Base-by-base conservation (phyloP, 768 basidiomycete species). In the Lepiota venenata region DNA sequence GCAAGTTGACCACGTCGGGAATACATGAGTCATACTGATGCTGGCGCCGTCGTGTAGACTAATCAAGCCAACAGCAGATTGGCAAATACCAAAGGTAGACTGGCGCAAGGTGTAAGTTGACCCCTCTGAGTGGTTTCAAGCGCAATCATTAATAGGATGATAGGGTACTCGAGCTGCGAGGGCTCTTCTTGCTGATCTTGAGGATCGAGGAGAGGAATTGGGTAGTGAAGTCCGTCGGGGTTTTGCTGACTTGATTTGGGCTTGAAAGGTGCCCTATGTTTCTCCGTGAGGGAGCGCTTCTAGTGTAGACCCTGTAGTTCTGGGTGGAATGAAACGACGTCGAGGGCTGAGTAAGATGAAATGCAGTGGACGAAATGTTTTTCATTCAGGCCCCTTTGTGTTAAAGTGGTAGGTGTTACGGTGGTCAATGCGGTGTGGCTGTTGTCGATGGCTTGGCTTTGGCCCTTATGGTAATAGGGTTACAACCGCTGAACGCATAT, bases 91-190 rank as follows among this genome's bases (percentile, higher is more conserved):
- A 50, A 50, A 9, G 49, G 40, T n/a, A 29, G 38, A 16, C 3
- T 42, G 10, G 22, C 49, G 40, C 49, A 47, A n/a, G 51, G 46
- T 56, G 63, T 59, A 55, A 54, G 56, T 47, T 38, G 41, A 18
- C 10, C 21, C n/a, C 42, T 41, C 47, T 47, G 36, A 44, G 43
- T 22, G 35, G 38, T 40, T 20, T 32, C 32, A 9, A 32, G 32
- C 36, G 11, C 22, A 16, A 42, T 48, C 35, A 44, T 49, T 58
- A 11, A 50, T 44, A 1, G 29, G 7, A 21, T 47, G 27, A 50
- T 37, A 74, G 74, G 74, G 74, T n/a, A 67, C 74, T 22, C 73
- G 73, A 25, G 67, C 73, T 36, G 69, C 73, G 16, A 71, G 75
- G 20, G 70, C 72, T 42, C 60, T 69, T 36, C 68, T 66, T 40